Percentiles rank a stretch among this genome's conserved stretches.
Conservation (phyloP, 208 protist genomes). For the Phytomonas sp. region DNA sequence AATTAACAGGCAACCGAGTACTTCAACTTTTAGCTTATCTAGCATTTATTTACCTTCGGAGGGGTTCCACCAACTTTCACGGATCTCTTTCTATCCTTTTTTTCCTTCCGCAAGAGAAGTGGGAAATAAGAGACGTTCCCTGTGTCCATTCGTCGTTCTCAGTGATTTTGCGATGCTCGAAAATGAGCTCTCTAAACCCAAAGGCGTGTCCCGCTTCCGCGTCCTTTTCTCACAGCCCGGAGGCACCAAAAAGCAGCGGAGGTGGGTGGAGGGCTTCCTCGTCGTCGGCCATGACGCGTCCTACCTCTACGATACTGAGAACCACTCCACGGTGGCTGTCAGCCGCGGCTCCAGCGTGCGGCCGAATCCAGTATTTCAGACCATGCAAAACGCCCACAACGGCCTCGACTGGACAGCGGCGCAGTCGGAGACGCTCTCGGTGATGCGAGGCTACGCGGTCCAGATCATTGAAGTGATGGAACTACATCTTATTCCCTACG, state of each 20-base stretch:
- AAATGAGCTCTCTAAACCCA: neutral
- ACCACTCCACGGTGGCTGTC: conserved; percentile 18
- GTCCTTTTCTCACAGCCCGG: conserved; percentile 33
- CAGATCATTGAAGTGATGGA: conserved; percentile 53
- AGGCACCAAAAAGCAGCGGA: conserved; percentile 33
- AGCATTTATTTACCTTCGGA: neutral
- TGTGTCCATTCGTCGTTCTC: neutral
- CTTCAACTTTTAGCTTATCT: neutral
- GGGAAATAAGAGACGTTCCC: too few species aligned
- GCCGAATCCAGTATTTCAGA: conserved; percentile 34
- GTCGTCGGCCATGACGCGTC: conserved; percentile 36
- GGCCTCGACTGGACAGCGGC: conserved; percentile 52
- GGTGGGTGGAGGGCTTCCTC: conserved; percentile 38
- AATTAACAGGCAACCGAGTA: neutral
- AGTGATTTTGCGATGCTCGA: neutral
- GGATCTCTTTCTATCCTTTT: neutral
- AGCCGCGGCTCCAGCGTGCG: conserved; percentile 29
- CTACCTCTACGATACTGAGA: conserved; percentile 30
- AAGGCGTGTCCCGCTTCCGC: conserved; percentile 37
- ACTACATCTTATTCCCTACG: conserved; percentile 64
- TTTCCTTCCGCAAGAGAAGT: too few species aligned
- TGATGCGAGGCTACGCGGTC: conserved; percentile 30
- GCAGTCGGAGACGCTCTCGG: conserved; percentile 3
- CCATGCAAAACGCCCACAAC: conserved; percentile 42
- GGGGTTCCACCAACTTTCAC: neutral